A percentile compares a stretch with the other conserved stretches of the same genome.
These are phyloP conservation scores for Triticum monococcum DNA, from an alignment of 176 grass and related monocot species.

Conservation along the genomic window DNA sequence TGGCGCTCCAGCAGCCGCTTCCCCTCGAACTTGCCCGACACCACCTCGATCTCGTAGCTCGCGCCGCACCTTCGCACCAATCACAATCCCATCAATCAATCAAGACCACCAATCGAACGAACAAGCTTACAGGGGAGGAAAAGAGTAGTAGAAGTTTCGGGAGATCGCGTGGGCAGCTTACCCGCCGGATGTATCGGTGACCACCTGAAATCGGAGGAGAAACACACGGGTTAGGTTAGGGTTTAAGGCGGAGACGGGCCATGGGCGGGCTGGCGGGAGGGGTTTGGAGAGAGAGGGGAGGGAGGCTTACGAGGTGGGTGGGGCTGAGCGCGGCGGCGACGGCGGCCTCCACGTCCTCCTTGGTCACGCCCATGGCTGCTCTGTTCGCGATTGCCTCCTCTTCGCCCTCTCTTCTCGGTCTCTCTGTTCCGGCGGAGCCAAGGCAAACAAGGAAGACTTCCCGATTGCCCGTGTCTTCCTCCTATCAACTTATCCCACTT, in stretches of 20 bases:
- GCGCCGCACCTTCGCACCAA: conserved; percentile 68
- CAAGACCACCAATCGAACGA: background rate
- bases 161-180: conserved; percentile 27
- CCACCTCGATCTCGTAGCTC: conserved; percentile 89
- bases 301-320: conserved; percentile 55
- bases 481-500: background rate
- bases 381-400: background rate
- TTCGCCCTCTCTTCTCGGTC: background rate
- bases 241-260: conserved; percentile 11
- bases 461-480: background rate
- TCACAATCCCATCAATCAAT: background rate
- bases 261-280: background rate
- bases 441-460: background rate
- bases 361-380: conserved; percentile 69
- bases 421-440: conserved; percentile 10
- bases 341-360: conserved; percentile 81
- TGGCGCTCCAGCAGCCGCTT: conserved; percentile 94
- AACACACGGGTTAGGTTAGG: conserved; percentile 33
- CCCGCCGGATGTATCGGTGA: conserved; percentile 95
- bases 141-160: background rate
- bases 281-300: background rate
- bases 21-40: conserved; percentile 91
- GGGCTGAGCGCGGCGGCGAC: conserved; percentile 76
- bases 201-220: conserved; percentile 50
- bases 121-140: background rate